Evolutionary conservation across 768 basidiomycete genomes (phyloP), one percentile per base, ranked within the genome.

Genomic region (Boletus reticulatus): DNA sequence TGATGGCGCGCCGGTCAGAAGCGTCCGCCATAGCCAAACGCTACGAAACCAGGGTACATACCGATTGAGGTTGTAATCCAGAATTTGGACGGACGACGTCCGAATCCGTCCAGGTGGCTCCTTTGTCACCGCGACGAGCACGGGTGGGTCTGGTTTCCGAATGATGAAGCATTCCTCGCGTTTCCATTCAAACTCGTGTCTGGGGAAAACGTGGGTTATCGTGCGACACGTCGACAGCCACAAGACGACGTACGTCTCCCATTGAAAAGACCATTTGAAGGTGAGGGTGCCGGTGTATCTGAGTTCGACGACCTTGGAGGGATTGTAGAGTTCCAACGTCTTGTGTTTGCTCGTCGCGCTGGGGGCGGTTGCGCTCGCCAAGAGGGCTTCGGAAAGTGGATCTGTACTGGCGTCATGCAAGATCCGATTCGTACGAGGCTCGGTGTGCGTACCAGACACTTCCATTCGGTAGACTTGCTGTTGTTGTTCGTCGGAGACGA

Each of bases 21-120:
- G n/a, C 27, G 36, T 34, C 22, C 2, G 43, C 13, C 6, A 20
- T 6, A n/a, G 14, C 14, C 27, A 29, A 29, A 29, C 27, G 14
- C 7, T 9, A 19, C 7, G 43, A 43, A 34, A 52, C 39, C 31
- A 38, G 10, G 36, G 29, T 19, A 24, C 50, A 45, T 56, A 86
- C 90, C 91, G 75, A 62, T 92, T 84, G 37, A 94, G 76, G 62
- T 94, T 94, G 60, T 93, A 94, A 68, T 94, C 91, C 6, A 94
- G 75, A 24, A 94, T 81, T 64, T 94, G 92, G 29, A 92, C 76
- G 3, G 84, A 78, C 0, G 80, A 69, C 13, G 86, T 84, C 64
- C 83, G 87, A 43, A 87, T 74, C 22, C 82, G 77, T 8, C 87
- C 85, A 3, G 84, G 75, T 2, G 84, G 80, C 56, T 92, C 92